These are phyloP conservation scores for Wallacemonas sp. DNA, from an alignment of 208 protist genomes.

Conservation along the genomic window DNA sequence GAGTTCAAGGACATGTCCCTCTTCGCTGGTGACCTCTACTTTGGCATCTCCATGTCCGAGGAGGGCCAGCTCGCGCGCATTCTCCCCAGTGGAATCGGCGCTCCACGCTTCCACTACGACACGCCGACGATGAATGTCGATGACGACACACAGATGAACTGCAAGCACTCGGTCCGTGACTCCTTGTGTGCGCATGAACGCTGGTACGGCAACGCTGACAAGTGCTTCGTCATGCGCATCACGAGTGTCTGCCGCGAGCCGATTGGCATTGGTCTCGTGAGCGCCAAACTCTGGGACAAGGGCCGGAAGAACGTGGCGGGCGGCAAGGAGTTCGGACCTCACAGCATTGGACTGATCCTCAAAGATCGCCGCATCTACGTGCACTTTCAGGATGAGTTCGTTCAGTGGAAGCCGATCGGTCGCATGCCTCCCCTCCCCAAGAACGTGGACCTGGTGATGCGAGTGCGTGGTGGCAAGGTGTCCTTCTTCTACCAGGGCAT, in stretches of 20 bases:
- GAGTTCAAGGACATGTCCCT: too few species aligned
- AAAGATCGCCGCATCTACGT: background rate
- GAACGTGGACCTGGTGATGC: too few species aligned
- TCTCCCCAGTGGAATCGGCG: background rate
- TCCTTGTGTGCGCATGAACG: too few species aligned
- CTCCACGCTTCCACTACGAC: background rate
- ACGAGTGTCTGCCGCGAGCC: too few species aligned
- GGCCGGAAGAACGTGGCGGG: background rate
- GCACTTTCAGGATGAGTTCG: background rate
- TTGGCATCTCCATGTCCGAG: too few species aligned
- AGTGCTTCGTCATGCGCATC: too few species aligned
- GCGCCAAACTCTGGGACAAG: background rate
- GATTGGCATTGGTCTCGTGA: background rate
- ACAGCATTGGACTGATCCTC: background rate
- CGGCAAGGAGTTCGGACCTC: too few species aligned
- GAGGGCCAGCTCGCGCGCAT: too few species aligned
- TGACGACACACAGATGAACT: background rate
- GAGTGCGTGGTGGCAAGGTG: too few species aligned
- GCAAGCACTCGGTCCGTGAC: too few species aligned
- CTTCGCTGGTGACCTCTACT: too few species aligned
- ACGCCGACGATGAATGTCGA: background rate
- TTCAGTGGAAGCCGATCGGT: background rate
- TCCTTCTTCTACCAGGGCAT: conserved; percentile 1
- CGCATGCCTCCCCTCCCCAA: background rate
- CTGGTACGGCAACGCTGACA: too few species aligned